Percentiles rank a stretch among this genome's conserved stretches.
Conservation (phyloP, 805 yeast species). For the Schwanniomyces yamadae region DNA sequence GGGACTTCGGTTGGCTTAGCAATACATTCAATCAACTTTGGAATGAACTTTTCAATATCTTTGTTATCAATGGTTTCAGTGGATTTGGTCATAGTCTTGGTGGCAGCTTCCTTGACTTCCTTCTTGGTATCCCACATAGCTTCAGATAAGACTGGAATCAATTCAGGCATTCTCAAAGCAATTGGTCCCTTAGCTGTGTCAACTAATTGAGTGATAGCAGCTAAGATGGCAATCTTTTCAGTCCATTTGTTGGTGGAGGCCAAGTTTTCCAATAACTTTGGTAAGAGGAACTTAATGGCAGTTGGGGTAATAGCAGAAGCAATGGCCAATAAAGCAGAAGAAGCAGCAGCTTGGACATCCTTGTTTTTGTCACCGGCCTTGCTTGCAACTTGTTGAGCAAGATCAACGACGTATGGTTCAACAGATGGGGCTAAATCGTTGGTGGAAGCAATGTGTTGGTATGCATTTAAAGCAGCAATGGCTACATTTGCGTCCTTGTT, state of each 20-base stretch:
- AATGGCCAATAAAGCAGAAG: conserved; percentile 72
- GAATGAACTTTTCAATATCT: conserved; percentile 99
- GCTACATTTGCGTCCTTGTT: conserved; percentile 66
- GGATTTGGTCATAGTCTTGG: conserved; percentile 90
- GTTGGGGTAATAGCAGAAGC: conserved; percentile 85
- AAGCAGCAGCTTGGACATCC: conserved; percentile 71
- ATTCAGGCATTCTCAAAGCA: conserved; percentile 99
- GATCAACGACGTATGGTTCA: conserved; percentile 89
- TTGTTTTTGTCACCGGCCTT: conserved; percentile 90
- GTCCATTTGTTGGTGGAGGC: conserved; percentile 89
- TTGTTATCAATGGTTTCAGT: conserved; percentile 98
- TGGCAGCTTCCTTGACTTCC: conserved; percentile 97
- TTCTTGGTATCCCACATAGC: conserved; percentile 99
- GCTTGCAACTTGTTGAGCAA: conserved; percentile 66
- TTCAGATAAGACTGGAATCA: conserved; percentile 97
- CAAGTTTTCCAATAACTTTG: conserved; percentile 70
- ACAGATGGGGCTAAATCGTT: conserved; percentile 83
- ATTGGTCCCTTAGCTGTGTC: conserved; percentile 93
- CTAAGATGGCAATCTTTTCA: conserved; percentile 90
- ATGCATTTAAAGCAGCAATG: conserved; percentile 80
- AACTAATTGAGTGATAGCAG: conserved; percentile 82
- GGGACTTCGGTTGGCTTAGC: conserved; percentile 97
- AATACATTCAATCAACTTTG: conserved; percentile 94
- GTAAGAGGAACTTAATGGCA: conserved; percentile 87
- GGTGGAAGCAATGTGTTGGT: conserved; percentile 78